phyloP scores from a whole-genome alignment of 805 yeast genomes.

The Lipomyces orientalis region DNA sequence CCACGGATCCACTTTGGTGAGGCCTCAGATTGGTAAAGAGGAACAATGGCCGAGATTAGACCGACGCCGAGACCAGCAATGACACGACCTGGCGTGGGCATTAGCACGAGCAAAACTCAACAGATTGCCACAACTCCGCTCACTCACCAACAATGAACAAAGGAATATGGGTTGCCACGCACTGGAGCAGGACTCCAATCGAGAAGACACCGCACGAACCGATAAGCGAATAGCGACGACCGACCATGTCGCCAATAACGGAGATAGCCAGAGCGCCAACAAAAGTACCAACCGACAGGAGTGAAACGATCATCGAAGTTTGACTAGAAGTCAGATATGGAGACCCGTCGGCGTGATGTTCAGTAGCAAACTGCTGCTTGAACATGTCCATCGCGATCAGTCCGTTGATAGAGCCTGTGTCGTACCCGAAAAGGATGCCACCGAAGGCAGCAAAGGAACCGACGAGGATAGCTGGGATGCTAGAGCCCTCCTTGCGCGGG shows the following conservation, averaged over 20 bases:
- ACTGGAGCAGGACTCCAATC: constrained; percentile 74
- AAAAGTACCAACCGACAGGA: constrained; percentile 85
- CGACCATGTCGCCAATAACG: constrained; percentile 68
- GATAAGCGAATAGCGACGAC: constrained; percentile 58
- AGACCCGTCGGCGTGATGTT: not conserved
- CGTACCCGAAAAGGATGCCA: constrained; percentile 87
- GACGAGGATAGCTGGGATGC: constrained; percentile 61
- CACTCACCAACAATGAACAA: constrained; percentile 55
- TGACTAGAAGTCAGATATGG: constrained; percentile 13
- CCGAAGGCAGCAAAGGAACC: constrained; percentile 86
- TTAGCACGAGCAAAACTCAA: not conserved
- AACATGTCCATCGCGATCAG: constrained; percentile 66
- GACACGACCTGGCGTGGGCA: constrained; percentile 55
- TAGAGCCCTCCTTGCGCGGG: constrained; percentile 3
- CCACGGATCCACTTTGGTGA: constrained; percentile 82
- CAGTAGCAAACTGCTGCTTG: constrained; percentile 6
- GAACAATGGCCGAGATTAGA: constrained; percentile 74
- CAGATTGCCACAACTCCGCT: not conserved
- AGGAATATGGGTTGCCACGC: constrained; percentile 55
- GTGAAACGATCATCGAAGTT: constrained; percentile 71
- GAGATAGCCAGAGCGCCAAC: constrained; percentile 73
- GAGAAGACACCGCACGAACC: constrained; percentile 65
- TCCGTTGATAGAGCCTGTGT: constrained; percentile 83
- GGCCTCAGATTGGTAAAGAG: constrained; percentile 79
- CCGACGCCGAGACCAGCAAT: constrained; percentile 82